These are phyloP conservation scores for Solanum ossicruentum DNA, from an alignment of 257 asterid genomes.

Conservation along the genomic window DNA sequence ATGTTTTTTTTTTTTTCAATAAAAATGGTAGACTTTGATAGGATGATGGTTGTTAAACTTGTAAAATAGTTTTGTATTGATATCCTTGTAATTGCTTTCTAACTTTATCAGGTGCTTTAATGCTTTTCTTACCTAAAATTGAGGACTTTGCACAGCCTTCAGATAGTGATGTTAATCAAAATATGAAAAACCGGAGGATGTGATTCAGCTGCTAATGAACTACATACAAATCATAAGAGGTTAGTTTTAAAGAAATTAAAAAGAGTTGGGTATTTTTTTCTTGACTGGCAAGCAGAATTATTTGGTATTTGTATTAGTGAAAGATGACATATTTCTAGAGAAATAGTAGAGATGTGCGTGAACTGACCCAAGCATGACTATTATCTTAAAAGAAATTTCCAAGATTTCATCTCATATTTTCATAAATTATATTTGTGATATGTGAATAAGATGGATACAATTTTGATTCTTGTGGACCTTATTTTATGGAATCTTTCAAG, in stretches of 20 bases:
- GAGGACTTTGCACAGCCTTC: conserved; percentile 1
- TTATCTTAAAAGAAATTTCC: neutral
- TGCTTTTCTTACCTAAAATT: conserved; percentile 19
- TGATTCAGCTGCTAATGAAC: neutral
- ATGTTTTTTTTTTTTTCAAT: neutral
- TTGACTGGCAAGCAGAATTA: neutral
- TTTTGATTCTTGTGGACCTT: neutral
- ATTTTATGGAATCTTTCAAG: conserved; percentile 4
- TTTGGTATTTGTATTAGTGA: rapidly evolving
- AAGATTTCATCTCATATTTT: neutral
- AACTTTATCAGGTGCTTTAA: neutral
- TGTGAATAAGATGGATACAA: neutral
- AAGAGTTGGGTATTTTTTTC: neutral
- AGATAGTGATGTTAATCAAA: neutral
- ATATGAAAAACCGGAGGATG: rapidly evolving
- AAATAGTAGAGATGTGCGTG: neutral
- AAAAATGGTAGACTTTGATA: neutral
- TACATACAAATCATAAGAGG: neutral
- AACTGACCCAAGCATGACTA: neutral
- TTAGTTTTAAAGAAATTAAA: neutral
- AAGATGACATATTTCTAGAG: neutral
- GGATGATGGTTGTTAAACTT: neutral
- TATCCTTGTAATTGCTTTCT: neutral
- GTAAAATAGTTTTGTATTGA: neutral
- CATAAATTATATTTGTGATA: neutral